Conservation (phyloP, 106 monocot genomes). For the Ottelia alismoides region DNA sequence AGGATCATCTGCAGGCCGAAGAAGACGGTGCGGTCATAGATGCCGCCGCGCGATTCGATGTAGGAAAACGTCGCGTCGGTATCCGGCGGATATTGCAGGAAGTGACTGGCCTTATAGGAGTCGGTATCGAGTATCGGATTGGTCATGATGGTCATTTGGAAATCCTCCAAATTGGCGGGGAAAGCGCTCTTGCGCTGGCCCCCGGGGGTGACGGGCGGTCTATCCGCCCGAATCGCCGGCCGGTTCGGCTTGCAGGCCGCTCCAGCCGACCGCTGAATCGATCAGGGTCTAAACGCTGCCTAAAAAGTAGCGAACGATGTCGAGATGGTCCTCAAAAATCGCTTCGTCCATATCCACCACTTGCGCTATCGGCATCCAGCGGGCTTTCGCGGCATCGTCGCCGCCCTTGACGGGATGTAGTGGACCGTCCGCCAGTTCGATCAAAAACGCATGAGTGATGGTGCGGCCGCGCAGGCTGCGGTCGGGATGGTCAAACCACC, state of each 20-base stretch:
- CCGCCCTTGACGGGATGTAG: not conserved
- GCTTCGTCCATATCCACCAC: not conserved
- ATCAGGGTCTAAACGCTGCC: too few relatives aligned
- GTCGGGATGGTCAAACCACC: not conserved
- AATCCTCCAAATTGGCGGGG: too few relatives aligned
- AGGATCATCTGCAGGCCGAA: not conserved
- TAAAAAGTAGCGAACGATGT: not conserved
- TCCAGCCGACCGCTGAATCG: too few relatives aligned
- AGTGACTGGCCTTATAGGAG: not conserved
- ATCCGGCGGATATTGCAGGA: not conserved
- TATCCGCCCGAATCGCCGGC: too few relatives aligned
- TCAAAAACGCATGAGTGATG: not conserved
- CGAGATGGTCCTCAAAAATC: not conserved
- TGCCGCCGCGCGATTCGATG: not conserved
- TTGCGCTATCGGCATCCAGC: not conserved
- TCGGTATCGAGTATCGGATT: too few relatives aligned
- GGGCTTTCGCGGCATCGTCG: not conserved
- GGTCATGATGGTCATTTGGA: too few relatives aligned
- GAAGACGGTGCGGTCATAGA: not conserved
- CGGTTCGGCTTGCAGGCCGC: too few relatives aligned
- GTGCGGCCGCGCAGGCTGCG: not conserved
- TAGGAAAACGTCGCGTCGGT: not conserved
- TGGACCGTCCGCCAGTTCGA: not conserved
- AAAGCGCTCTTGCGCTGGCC: too few relatives aligned
- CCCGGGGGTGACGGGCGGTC: too few relatives aligned